Percentiles rank a stretch among this genome's conserved stretches.
phyloP scores from a whole-genome alignment of 306 rosid genomes.

The Alnus rubra region DNA sequence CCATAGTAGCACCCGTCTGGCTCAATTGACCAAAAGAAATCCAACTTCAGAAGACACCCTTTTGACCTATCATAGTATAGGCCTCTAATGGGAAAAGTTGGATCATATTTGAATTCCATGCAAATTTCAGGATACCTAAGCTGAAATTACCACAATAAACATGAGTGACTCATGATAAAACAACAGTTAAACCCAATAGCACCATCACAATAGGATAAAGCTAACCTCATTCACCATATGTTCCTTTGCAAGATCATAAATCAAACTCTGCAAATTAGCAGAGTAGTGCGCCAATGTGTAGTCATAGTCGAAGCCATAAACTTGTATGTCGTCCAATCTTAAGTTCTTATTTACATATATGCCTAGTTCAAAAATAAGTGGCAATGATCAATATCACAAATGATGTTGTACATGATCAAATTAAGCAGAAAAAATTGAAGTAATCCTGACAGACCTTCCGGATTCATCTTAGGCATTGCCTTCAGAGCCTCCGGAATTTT shows the following conservation, averaged over 20 bases:
- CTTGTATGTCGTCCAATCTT: constrained; percentile 76
- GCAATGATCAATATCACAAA: constrained; percentile 20
- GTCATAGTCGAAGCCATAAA: constrained; percentile 94
- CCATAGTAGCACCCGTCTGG: constrained; percentile 89
- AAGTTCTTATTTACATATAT: constrained; percentile 85
- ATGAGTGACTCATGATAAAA: constrained; percentile 5
- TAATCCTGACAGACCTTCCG: constrained; percentile 56
- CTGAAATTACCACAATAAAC: constrained; percentile 53
- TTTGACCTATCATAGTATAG: constrained; percentile 77
- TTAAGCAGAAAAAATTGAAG: not conserved
- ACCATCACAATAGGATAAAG: not conserved
- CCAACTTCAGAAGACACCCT: constrained; percentile 90
- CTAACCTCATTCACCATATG: constrained; percentile 86
- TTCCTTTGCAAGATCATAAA: constrained; percentile 89
- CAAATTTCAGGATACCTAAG: constrained; percentile 80
- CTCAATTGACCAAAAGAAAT: constrained; percentile 91
- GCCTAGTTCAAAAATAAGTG: constrained; percentile 45
- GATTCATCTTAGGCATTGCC: constrained; percentile 77
- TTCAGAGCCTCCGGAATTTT: constrained; percentile 62
- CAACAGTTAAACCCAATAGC: constrained; percentile 5
- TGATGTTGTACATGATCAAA: not conserved
- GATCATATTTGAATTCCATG: constrained; percentile 71
- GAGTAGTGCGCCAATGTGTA: constrained; percentile 96
- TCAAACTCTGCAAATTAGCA: constrained; percentile 74
- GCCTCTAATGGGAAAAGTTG: constrained; percentile 91